phyloP scores from a whole-genome alignment of 2,329 filamentous ascomycete genomes.

The Cercospora sp. region DNA sequence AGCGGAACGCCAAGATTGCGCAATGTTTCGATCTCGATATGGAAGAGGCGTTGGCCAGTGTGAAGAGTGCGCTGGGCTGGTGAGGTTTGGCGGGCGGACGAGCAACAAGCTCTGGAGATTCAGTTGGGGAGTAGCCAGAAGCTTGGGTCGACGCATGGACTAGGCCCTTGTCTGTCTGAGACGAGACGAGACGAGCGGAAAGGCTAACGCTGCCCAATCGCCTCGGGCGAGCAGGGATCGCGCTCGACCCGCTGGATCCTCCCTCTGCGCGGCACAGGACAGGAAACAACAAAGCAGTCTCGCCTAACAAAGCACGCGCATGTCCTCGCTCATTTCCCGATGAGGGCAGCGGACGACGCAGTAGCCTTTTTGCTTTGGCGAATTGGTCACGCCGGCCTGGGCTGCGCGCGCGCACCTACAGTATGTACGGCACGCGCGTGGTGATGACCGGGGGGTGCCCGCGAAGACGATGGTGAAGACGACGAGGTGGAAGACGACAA shows the following conservation, averaged over 20 bases:
- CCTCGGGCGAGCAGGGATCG: constrained; percentile 11
- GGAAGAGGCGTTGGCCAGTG: background rate
- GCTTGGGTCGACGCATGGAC: constrained; percentile 10
- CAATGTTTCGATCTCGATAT: background rate
- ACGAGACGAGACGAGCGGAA: constrained; percentile 5
- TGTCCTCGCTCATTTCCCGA: constrained; percentile 26
- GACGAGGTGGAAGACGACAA: background rate
- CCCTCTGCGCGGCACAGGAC: constrained; percentile 11
- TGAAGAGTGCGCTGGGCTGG: background rate
- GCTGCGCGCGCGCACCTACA: background rate
- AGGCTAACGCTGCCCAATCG: constrained; percentile 10
- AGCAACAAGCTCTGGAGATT: background rate
- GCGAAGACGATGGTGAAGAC: background rate
- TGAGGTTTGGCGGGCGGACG: background rate
- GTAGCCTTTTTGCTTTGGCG: background rate
- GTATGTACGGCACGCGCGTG: background rate
- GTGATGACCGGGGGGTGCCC: background rate
- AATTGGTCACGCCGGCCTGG: background rate
- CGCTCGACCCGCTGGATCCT: constrained; percentile 8
- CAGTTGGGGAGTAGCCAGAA: constrained; percentile 32
- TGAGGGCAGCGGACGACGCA: constrained; percentile 12
- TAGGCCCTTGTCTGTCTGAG: constrained; percentile 2
- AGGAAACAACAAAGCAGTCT: constrained; percentile 9
- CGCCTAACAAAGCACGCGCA: constrained; percentile 10
- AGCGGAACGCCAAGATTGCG: background rate